A percentile compares a stretch with the other conserved stretches of the same genome.
Conservation (phyloP, 2,329 filamentous ascomycete species). For the Claviceps monticola region DNA sequence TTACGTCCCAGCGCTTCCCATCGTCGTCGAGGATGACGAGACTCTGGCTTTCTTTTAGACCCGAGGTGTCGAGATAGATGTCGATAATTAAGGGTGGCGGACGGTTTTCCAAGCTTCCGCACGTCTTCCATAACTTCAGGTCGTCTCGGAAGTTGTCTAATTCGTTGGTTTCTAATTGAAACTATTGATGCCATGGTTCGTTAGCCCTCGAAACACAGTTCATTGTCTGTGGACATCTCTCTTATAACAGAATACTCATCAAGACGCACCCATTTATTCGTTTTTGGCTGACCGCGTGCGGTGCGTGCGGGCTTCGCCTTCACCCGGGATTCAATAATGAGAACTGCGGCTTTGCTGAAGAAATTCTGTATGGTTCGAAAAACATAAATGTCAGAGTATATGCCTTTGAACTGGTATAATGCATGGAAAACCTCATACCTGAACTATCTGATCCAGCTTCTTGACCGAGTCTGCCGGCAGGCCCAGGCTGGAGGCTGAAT, state of each 20-base stretch:
- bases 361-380: conserved; percentile 52
- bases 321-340: conserved; percentile 71
- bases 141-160: conserved; percentile 78
- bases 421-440: conserved; percentile 38
- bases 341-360: conserved; percentile 72
- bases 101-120: conserved; percentile 60
- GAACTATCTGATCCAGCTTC: conserved; percentile 87
- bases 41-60: conserved; percentile 70
- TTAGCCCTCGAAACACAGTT: not conserved
- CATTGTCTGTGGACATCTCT: not conserved
- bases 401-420: not conserved
- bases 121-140: conserved; percentile 66
- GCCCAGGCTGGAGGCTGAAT: conserved; percentile 31
- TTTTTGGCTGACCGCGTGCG: conserved; percentile 36
- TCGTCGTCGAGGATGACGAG: conserved; percentile 78
- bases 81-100: conserved; percentile 83
- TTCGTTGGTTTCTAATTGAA: conserved; percentile 88
- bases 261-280: conserved; percentile 72
- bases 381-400: not conserved
- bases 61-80: conserved; percentile 70
- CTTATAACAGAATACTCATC: not conserved
- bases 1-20: conserved; percentile 85
- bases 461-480: conserved; percentile 53
- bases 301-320: conserved; percentile 42
- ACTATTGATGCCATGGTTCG: conserved; percentile 37